These are phyloP conservation scores for Sporothrix brasiliensis DNA, from an alignment of 2,329 filamentous ascomycete species.

Conservation along the genomic window DNA sequence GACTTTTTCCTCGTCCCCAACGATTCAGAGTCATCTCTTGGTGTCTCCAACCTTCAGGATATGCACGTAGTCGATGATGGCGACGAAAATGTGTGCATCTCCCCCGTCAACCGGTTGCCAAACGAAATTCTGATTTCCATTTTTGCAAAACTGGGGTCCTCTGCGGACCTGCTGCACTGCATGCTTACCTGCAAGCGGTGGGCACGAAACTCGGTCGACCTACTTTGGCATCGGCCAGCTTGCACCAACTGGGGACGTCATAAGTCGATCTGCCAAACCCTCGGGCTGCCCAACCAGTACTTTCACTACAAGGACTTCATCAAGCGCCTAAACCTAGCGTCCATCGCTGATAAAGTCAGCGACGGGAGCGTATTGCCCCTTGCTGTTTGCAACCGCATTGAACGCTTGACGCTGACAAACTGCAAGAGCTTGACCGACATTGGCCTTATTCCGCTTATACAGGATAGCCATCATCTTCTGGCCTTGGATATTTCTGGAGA, in stretches of 20 bases:
- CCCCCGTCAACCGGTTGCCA: conserved; percentile 83
- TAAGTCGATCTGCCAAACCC: conserved; percentile 75
- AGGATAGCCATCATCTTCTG: conserved; percentile 77
- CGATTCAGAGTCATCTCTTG: conserved; percentile 90
- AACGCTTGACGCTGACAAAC: conserved; percentile 89
- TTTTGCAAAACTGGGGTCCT: conserved; percentile 78
- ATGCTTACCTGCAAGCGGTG: conserved; percentile 95
- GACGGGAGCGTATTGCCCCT: conserved; percentile 88
- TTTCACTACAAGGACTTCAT: conserved; percentile 90
- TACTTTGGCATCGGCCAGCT: conserved; percentile 91
- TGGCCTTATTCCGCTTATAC: conserved; percentile 77
- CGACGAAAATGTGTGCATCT: conserved; percentile 53
- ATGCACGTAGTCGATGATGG: conserved; percentile 67
- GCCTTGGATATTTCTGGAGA: conserved; percentile 88
- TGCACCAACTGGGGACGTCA: conserved; percentile 87
- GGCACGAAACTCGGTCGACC: conserved; percentile 88
- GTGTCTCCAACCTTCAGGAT: conserved; percentile 75
- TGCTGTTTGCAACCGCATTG: conserved; percentile 82
- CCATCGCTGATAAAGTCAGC: conserved; percentile 72
- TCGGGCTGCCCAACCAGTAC: conserved; percentile 71
- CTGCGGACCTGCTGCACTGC: conserved; percentile 78
- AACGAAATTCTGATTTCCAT: conserved; percentile 94
- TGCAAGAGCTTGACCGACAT: conserved; percentile 83
- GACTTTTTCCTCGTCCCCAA: conserved; percentile 89
- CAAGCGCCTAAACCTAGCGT: conserved; percentile 86